Evolutionary conservation across 1,284 basidiomycete genomes (phyloP).

Genomic region (Phenoliferia sp.): DNA sequence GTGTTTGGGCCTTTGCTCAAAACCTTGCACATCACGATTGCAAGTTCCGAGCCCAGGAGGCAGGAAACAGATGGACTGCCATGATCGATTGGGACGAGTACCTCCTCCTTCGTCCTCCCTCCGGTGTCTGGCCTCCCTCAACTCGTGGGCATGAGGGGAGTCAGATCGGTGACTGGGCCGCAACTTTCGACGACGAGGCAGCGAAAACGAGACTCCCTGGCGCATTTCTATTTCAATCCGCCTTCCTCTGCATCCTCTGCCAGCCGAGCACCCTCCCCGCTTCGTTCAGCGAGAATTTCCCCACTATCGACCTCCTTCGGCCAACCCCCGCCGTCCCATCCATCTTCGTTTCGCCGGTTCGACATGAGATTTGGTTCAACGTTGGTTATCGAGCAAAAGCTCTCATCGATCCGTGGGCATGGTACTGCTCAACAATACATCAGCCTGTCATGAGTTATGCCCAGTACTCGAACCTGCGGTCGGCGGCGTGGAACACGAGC

Average conservation of each 20-base stretch:
- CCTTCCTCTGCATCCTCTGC: slow-evolving; percentile 5
- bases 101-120: slow-evolving; percentile 1
- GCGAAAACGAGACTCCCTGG: neutral
- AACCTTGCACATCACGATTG: slow-evolving; percentile 5
- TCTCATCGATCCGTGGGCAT: neutral
- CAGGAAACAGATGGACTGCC: slow-evolving; percentile 1
- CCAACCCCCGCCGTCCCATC: neutral
- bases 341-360: neutral
- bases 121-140: neutral
- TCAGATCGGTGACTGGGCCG: neutral
- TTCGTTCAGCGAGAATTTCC: too few relatives aligned
- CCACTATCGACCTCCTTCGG: neutral
- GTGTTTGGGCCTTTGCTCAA: slow-evolving; percentile 5
- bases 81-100: slow-evolving; percentile 12
- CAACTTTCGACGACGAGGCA: neutral
- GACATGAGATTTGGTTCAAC: neutral
- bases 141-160: neutral
- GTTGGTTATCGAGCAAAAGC: neutral
- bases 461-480: neutral
- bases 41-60: slow-evolving; percentile 6
- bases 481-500: neutral
- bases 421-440: neutral
- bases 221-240: slow-evolving; percentile 3
- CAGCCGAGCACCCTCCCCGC: neutral
- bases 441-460: neutral